phyloP scores from a whole-genome alignment of 2,329 filamentous ascomycete genomes.

The Incumbomyces delicatus region DNA sequence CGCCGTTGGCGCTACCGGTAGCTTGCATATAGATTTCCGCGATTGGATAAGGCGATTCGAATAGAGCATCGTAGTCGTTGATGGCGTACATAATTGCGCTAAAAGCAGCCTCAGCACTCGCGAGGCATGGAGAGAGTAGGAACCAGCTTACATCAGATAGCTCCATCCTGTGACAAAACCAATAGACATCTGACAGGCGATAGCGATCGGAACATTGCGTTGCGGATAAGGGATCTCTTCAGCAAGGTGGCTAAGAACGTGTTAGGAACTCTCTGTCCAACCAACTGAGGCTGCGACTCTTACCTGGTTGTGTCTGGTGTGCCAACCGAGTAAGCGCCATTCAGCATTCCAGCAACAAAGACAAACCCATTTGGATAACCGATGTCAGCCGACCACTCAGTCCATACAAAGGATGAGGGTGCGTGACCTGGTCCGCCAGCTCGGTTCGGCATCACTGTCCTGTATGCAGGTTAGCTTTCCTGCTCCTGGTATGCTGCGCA shows the following conservation, averaged over 20 bases:
- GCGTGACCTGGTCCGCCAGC: constrained; percentile 27
- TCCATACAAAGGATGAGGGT: constrained; percentile 46
- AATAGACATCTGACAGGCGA: constrained; percentile 39
- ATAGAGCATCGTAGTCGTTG: constrained; percentile 33
- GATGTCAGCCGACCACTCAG: constrained; percentile 42
- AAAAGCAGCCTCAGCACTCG: too few species aligned
- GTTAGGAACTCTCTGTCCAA: constrained; percentile 28
- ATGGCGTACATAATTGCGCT: constrained; percentile 45
- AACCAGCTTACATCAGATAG: constrained; percentile 31
- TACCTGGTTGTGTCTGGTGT: constrained; percentile 57
- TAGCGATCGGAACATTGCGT: constrained; percentile 42
- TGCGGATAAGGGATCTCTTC: constrained; percentile 59
- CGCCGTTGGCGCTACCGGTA: constrained; percentile 42
- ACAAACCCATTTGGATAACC: constrained; percentile 46
- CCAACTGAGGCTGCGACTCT: constrained; percentile 23
- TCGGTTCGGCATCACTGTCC: constrained; percentile 13
- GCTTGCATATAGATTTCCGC: constrained; percentile 57
- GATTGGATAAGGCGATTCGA: constrained; percentile 48
- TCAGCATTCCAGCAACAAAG: constrained; percentile 56
- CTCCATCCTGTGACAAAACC: constrained; percentile 39
- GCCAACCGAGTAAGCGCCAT: constrained; percentile 60
- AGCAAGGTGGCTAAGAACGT: constrained; percentile 53
- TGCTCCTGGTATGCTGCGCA: not conserved
- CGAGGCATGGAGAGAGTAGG: too few species aligned
- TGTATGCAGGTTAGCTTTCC: not conserved